These are phyloP conservation scores for Quercus aquifolioides DNA, from an alignment of 306 rosid genomes.

Conservation along the genomic window DNA sequence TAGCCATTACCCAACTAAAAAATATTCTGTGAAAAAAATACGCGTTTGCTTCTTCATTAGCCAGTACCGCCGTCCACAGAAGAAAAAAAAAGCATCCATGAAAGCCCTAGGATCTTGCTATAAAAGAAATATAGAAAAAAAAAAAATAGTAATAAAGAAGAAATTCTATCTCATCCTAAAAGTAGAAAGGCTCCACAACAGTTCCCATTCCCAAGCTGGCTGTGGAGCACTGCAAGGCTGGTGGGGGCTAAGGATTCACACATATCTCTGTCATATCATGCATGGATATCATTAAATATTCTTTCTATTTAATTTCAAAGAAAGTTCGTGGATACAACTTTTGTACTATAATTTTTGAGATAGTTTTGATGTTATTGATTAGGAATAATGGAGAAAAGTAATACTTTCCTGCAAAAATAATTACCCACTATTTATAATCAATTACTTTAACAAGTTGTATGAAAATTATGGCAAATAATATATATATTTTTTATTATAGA, in stretches of 20 bases:
- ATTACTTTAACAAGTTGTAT: too few relatives aligned
- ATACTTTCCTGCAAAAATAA: too few relatives aligned
- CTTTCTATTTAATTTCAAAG: not conserved
- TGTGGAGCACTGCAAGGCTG: slow-evolving; percentile 73
- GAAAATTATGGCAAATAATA: too few relatives aligned
- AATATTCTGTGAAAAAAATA: not conserved
- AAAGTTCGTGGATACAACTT: too few relatives aligned
- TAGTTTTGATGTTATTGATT: too few relatives aligned
- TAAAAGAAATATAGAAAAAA: not conserved
- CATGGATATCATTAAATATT: slow-evolving; percentile 27
- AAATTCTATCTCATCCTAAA: slow-evolving; percentile 32
- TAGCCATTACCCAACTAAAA: not conserved
- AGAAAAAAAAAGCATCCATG: slow-evolving; percentile 5
- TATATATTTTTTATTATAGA: too few relatives aligned
- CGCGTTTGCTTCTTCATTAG: slow-evolving; percentile 14
- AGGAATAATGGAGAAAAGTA: too few relatives aligned
- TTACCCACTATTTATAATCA: too few relatives aligned
- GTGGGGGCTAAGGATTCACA: slow-evolving; percentile 29
- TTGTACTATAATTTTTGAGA: too few relatives aligned
- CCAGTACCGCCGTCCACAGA: slow-evolving; percentile 25
- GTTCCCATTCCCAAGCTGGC: slow-evolving; percentile 43
- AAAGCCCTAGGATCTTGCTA: slow-evolving; percentile 27
- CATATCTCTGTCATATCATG: slow-evolving; percentile 40
- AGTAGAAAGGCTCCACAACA: slow-evolving; percentile 28
- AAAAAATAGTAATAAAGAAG: not conserved